Percentiles rank a stretch among this genome's conserved stretches.
phyloP scores from a whole-genome alignment of 2,329 filamentous ascomycete species.

The Exophiala calicioides region DNA sequence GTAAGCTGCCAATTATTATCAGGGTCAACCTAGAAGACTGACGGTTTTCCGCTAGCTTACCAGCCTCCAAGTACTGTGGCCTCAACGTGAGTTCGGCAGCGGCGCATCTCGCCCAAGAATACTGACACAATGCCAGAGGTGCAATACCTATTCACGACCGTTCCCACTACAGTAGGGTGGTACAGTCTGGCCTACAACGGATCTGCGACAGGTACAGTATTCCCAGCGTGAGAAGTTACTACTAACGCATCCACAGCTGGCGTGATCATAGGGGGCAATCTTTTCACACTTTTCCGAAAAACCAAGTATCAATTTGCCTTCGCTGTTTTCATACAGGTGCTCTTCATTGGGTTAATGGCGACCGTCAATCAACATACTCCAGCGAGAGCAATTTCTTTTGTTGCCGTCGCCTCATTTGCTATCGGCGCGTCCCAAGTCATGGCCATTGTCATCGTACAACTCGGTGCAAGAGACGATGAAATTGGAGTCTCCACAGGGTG shows the following conservation, averaged over 20 bases:
- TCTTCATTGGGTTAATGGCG: slow-evolving; percentile 5
- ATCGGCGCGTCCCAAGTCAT: slow-evolving; percentile 5
- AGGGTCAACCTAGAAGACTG: too few relatives aligned
- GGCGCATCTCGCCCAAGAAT: too few relatives aligned
- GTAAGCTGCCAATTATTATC: too few relatives aligned
- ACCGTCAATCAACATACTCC: slow-evolving; percentile 9
- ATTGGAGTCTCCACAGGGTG: slow-evolving; percentile 9
- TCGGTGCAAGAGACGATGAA: slow-evolving; percentile 5
- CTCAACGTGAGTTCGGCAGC: neutral
- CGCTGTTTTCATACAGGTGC: neutral
- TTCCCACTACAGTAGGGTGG: neutral
- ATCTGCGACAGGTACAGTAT: neutral
- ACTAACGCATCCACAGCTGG: slow-evolving; percentile 1
- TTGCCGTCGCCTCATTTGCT: neutral
- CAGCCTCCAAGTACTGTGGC: slow-evolving; percentile 7
- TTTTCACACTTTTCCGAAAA: neutral
- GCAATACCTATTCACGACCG: neutral
- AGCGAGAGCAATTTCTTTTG: slow-evolving; percentile 6
- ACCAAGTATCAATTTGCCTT: slow-evolving; percentile 1
- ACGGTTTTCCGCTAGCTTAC: slow-evolving; percentile 1
- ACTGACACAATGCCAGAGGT: slow-evolving; percentile 2
- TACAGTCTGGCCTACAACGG: slow-evolving; percentile 7
- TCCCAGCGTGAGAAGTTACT: neutral
- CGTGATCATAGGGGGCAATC: neutral
- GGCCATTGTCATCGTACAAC: slow-evolving; percentile 2